Base-by-base conservation (phyloP, 2,329 filamentous ascomycete species). In the Penicillium brasilianum region DNA sequence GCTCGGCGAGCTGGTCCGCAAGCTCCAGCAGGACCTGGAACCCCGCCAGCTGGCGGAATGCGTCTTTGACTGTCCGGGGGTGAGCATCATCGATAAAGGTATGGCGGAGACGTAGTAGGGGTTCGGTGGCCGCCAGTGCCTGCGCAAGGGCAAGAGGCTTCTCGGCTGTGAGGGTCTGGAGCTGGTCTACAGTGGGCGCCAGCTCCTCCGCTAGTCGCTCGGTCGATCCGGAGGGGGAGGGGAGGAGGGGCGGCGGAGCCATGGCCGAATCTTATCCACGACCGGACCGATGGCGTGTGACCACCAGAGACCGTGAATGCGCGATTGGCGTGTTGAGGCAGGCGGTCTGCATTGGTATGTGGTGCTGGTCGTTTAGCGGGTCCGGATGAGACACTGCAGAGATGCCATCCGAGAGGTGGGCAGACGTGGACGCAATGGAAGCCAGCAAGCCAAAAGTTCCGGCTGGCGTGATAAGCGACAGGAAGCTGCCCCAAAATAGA, bases 41-140 rank as follows among this genome's bases (percentile, higher is more conserved):
- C 70, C 93, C 93, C 59, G 85, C 83, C 28, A 93, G 84, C 72
- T 91, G 87, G 66, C 93, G 87, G 74, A 97, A 97, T 68, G 91
- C 88, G 78, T 96, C 91, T 78, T 93, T 92, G 48, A 82, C 81
- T 61, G 82, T 80, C 53, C 78, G 78, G 30, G 81, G 78, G 60
- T 79, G 76, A 66, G 77, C 76, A 63, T 79, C 78, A 60, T 86
- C 84, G 64, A 87, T 84, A 50, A 87, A 80, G 58, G 84, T 79
- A 76, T 92, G 90, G 70, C 88, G 86, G 61, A 94, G 85, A 55
- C 87, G 84, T 66, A 87, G 85, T 59, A 91, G 81, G 56, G 82
- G 81, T 66, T 86, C 83, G 64, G 84, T 75, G 37, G 89, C 78
- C 8, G 78, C 76, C 22, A 77, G 65, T 53, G 73, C 72, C 57